phyloP scores from a whole-genome alignment of 176 grass and related monocot species.

The Microstegium vimineum region DNA sequence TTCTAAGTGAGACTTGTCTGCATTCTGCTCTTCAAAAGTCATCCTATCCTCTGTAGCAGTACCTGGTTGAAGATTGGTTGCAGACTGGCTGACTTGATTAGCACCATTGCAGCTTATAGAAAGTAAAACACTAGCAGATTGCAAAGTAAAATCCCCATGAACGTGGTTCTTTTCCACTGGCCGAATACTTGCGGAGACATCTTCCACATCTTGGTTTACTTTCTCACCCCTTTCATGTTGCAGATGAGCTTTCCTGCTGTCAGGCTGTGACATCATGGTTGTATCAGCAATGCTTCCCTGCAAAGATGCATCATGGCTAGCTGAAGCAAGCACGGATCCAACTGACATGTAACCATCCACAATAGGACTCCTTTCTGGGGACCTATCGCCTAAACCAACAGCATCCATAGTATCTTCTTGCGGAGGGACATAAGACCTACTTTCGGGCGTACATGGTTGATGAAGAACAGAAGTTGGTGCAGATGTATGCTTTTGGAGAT shows the following conservation, averaged over 20 bases:
- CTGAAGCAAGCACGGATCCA: slow-evolving; percentile 1
- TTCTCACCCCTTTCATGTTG: slow-evolving; percentile 18
- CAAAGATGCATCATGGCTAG: slow-evolving; percentile 7
- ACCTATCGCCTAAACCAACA: not conserved
- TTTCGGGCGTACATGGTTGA: not conserved
- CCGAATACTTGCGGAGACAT: not conserved
- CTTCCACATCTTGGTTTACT: slow-evolving; percentile 21
- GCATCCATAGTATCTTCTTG: slow-evolving; percentile 6
- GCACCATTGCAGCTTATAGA: slow-evolving; percentile 10
- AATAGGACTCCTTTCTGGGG: slow-evolving; percentile 9
- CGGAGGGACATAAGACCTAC: not conserved
- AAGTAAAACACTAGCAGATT: not conserved
- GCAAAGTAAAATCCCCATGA: not conserved
- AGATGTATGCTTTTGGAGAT: too few relatives aligned
- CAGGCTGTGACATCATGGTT: not conserved
- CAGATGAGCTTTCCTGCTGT: slow-evolving; percentile 3
- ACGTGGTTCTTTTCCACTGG: slow-evolving; percentile 5
- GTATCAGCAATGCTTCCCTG: not conserved
- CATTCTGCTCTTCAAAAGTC: not conserved
- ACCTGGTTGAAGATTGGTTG: slow-evolving; percentile 7
- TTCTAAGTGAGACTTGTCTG: not conserved
- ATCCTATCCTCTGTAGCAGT: slow-evolving; percentile 1
- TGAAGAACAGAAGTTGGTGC: too few relatives aligned
- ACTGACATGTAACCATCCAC: slow-evolving; percentile 12
- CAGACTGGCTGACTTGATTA: slow-evolving; percentile 25